Percentiles rank a stretch among this genome's conserved stretches.
phyloP scores from a whole-genome alignment of 345 rosid genomes.

The Hibiscus tridactylites region DNA sequence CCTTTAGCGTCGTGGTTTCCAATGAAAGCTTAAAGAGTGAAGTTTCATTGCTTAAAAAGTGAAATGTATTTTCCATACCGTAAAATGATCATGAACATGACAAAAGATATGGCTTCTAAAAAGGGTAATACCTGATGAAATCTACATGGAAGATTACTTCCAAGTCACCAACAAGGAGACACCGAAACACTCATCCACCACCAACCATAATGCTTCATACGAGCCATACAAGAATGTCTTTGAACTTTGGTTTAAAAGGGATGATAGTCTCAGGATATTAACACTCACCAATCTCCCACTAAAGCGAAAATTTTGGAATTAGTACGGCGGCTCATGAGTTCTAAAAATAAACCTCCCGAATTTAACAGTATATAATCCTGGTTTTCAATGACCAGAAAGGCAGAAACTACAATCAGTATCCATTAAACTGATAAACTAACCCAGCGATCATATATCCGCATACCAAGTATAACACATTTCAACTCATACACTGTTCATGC shows the following conservation, averaged over 20 bases:
- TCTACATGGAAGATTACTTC: neutral
- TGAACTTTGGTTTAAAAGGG: neutral
- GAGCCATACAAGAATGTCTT: neutral
- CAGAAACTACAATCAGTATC: neutral
- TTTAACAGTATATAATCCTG: neutral
- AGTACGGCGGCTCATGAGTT: neutral
- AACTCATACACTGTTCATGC: neutral
- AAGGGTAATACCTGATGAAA: neutral
- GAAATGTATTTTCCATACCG: neutral
- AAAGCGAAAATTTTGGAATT: neutral
- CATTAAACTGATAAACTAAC: neutral
- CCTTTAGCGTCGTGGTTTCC: neutral
- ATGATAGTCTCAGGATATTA: neutral
- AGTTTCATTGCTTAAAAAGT: no score
- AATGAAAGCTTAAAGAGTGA: neutral
- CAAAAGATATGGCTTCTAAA: neutral
- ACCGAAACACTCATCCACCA: neutral
- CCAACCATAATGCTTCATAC: neutral
- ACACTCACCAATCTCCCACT: neutral
- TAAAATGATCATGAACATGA: neutral
- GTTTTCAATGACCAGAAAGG: neutral
- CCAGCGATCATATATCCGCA: neutral
- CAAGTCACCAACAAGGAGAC: neutral
- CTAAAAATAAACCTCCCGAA: neutral
- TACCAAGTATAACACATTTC: neutral